These are phyloP conservation scores for Phyllosticta capitalensis DNA, from an alignment of 2,329 filamentous ascomycete species.

Conservation along the genomic window DNA sequence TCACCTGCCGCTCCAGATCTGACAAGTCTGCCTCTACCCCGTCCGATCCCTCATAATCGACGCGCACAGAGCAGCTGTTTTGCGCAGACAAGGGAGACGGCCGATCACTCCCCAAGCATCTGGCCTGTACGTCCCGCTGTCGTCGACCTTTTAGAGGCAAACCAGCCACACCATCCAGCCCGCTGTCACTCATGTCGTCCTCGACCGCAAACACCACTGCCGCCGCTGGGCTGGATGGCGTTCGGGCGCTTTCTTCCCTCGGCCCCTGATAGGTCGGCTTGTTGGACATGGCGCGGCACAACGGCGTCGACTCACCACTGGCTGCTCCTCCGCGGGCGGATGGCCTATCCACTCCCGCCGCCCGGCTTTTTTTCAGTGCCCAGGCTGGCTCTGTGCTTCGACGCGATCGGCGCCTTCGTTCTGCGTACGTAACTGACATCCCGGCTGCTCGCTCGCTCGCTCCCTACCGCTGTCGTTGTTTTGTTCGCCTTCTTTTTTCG, in stretches of 20 bases:
- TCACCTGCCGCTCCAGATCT: background rate
- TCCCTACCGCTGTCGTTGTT: background rate
- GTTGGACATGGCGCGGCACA: conserved; percentile 4
- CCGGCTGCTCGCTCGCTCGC: conserved; percentile 1
- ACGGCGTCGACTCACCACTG: conserved; percentile 1
- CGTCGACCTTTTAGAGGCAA: background rate
- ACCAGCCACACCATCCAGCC: conserved; percentile 3
- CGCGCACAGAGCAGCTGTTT: conserved; percentile 6
- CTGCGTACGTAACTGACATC: conserved; percentile 4
- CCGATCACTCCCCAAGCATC: conserved; percentile 3
- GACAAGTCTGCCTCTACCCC: background rate
- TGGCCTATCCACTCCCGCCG: background rate
- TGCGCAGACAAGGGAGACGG: conserved; percentile 6
- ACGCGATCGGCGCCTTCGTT: background rate
- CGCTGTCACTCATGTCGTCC: too few species aligned
- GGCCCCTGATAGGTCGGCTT: background rate
- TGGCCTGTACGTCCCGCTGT: background rate
- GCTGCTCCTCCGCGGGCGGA: background rate
- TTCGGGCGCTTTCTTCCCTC: background rate
- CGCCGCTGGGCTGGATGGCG: conserved; percentile 1
- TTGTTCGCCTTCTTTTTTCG: background rate
- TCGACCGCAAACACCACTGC: background rate
- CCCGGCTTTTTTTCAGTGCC: too few species aligned
- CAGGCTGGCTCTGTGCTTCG: too few species aligned
- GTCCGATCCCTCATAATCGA: conserved; percentile 6